A percentile compares a stretch with the other conserved stretches of the same genome.
Conservation (phyloP, 2,329 filamentous ascomycete species). For the Monosporascus sp. region DNA sequence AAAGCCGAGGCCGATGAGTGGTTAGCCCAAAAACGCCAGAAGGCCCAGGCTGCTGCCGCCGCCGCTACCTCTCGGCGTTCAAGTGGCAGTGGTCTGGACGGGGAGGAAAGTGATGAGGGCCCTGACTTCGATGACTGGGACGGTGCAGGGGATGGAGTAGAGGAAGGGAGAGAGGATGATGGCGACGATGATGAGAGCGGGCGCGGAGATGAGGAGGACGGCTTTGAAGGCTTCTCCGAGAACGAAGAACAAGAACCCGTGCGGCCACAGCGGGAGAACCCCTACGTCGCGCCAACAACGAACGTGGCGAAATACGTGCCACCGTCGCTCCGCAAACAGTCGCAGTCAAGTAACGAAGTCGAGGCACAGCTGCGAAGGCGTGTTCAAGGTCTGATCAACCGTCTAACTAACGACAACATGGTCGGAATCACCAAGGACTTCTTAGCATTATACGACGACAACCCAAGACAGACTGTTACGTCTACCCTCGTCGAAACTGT, state of each 20-base stretch:
- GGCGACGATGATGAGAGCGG: slow-evolving; percentile 29
- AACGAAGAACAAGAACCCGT: slow-evolving; percentile 27
- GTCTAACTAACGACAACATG: slow-evolving; percentile 86
- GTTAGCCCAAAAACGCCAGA: slow-evolving; percentile 53
- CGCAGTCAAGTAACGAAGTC: slow-evolving; percentile 60
- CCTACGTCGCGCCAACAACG: slow-evolving; percentile 70
- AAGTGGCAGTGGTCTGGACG: too few relatives aligned
- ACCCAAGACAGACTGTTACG: slow-evolving; percentile 85
- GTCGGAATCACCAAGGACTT: slow-evolving; percentile 77
- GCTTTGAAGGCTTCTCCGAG: slow-evolving; percentile 36
- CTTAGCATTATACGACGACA: slow-evolving; percentile 75
- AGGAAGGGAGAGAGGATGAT: slow-evolving; percentile 21
- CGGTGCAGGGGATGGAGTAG: slow-evolving; percentile 18
- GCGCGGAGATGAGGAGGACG: slow-evolving; percentile 24
- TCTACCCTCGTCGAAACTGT: slow-evolving; percentile 72
- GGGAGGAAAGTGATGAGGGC: slow-evolving; percentile 15
- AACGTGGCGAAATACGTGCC: slow-evolving; percentile 75
- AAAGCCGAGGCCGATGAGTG: slow-evolving; percentile 55
- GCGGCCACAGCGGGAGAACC: slow-evolving; percentile 68
- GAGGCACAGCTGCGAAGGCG: slow-evolving; percentile 69
- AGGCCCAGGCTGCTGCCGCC: slow-evolving; percentile 28
- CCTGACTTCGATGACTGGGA: slow-evolving; percentile 9
- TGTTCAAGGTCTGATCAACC: slow-evolving; percentile 84
- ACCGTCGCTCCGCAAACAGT: slow-evolving; percentile 67
- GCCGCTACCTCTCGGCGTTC: neutral